A percentile compares a stretch with the other conserved stretches of the same genome.
phyloP scores from a whole-genome alignment of 2,329 filamentous ascomycete genomes.

The Trichoderma arundinaceum region DNA sequence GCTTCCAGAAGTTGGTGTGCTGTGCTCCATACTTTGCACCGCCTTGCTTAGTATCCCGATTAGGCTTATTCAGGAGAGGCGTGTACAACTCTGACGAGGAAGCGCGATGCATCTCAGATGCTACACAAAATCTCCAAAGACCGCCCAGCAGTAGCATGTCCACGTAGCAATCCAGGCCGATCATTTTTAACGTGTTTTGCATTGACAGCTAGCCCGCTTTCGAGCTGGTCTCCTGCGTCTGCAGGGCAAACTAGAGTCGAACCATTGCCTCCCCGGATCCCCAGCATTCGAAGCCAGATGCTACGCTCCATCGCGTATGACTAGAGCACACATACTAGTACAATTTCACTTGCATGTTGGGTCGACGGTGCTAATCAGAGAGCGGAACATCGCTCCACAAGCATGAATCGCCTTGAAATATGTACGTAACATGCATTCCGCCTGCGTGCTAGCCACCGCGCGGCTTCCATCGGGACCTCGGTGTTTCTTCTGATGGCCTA shows the following conservation, averaged over 20 bases:
- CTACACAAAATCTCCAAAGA: constrained; percentile 1
- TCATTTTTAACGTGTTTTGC: constrained; percentile 2
- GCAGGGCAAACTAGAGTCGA: not conserved
- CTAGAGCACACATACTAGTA: too few species aligned
- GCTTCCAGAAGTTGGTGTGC: not conserved
- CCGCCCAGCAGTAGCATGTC: not conserved
- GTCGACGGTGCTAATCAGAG: not conserved
- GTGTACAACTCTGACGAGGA: not conserved
- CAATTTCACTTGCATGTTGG: not conserved
- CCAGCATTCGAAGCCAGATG: constrained; percentile 2
- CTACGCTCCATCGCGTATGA: constrained; percentile 12
- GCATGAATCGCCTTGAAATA: not conserved
- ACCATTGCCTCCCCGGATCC: too few species aligned
- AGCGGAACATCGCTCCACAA: constrained; percentile 20
- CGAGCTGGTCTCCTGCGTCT: not conserved
- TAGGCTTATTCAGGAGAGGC: not conserved
- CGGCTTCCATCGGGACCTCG: constrained; percentile 11
- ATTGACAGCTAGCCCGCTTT: constrained; percentile 2
- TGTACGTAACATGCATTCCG: too few species aligned
- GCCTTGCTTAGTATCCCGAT: not conserved
- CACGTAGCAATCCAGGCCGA: not conserved
- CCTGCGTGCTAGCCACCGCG: too few species aligned
- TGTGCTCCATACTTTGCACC: not conserved
- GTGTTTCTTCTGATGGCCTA: not conserved
- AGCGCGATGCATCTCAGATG: not conserved